Evolutionary conservation across 768 basidiomycete genomes (phyloP).

Genomic region (Hericium rajendrae): DNA sequence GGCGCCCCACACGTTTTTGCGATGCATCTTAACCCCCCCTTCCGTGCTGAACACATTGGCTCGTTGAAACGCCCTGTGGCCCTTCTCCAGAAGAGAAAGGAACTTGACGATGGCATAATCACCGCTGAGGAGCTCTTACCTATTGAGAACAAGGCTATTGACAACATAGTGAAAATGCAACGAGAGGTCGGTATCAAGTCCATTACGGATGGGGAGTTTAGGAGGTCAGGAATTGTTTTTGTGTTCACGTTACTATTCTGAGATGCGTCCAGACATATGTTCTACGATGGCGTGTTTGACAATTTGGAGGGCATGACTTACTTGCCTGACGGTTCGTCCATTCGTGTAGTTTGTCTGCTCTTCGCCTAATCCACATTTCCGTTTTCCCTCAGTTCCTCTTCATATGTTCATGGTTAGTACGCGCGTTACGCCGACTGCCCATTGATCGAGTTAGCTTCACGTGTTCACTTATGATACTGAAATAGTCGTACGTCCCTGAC

Average conservation of each 20-base stretch:
- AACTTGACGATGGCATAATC: conserved; percentile 33
- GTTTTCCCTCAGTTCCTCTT: background rate
- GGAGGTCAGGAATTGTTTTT: conserved; percentile 16
- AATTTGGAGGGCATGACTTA: conserved; percentile 53
- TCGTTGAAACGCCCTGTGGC: conserved; percentile 45
- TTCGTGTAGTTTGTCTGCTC: too few relatives aligned
- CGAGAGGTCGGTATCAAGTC: conserved; percentile 43
- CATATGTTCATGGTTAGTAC: background rate
- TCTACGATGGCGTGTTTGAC: conserved; percentile 60
- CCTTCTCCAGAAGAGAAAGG: conserved; percentile 39
- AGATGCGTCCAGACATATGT: conserved; percentile 33
- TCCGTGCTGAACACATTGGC: conserved; percentile 50
- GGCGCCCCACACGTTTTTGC: too few relatives aligned
- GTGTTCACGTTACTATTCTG: background rate
- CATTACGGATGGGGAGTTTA: conserved; percentile 55
- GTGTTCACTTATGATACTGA: background rate
- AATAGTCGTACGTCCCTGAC: conserved; percentile 26
- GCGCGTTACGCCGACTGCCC: background rate
- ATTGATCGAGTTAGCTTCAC: background rate
- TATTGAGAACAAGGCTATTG: conserved; percentile 45
- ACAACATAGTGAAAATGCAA: conserved; percentile 43
- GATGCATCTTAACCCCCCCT: conserved; percentile 27
- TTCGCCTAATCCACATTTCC: too few relatives aligned
- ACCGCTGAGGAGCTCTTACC: conserved; percentile 33
- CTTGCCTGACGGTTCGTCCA: conserved; percentile 35